Evolutionary conservation across 176 grass and related monocot species (phyloP).

Genomic region (Eleusine coracana): DNA sequence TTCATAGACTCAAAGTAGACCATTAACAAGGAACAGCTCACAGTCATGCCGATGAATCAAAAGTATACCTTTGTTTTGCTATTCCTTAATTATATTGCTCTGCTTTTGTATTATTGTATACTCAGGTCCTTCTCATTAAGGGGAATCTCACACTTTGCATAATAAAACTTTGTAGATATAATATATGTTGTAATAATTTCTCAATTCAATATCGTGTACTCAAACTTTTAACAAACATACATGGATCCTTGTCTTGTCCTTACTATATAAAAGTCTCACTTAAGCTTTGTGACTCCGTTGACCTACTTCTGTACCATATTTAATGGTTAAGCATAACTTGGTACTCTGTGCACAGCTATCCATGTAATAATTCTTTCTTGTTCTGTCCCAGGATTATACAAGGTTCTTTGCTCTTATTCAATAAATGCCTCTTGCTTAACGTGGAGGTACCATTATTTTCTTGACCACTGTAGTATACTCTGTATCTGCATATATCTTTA

Average conservation of each 20-base stretch:
- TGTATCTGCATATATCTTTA: neutral
- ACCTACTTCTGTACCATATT: neutral
- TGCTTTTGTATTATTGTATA: neutral
- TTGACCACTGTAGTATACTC: slow-evolving; percentile 1
- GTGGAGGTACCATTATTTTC: slow-evolving; percentile 59
- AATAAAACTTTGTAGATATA: slow-evolving; percentile 10
- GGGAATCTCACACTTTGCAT: neutral
- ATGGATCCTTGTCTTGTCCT: neutral
- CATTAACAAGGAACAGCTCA: neutral
- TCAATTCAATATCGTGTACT: neutral
- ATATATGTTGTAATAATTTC: neutral
- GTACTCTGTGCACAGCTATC: slow-evolving; percentile 24
- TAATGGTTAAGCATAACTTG: slow-evolving; percentile 1
- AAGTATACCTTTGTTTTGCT: neutral
- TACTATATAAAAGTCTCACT: neutral
- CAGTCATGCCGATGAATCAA: neutral
- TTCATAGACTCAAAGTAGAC: neutral
- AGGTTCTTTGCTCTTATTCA: slow-evolving; percentile 82
- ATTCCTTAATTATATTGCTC: neutral
- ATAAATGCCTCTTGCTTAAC: slow-evolving; percentile 86
- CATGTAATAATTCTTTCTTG: slow-evolving; percentile 19
- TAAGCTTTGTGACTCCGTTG: neutral
- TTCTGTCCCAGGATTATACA: slow-evolving; percentile 52
- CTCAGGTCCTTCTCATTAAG: neutral
- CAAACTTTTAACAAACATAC: neutral